phyloP scores from a whole-genome alignment of 1,284 basidiomycete species.

The Heterobasidion parviporum region DNA sequence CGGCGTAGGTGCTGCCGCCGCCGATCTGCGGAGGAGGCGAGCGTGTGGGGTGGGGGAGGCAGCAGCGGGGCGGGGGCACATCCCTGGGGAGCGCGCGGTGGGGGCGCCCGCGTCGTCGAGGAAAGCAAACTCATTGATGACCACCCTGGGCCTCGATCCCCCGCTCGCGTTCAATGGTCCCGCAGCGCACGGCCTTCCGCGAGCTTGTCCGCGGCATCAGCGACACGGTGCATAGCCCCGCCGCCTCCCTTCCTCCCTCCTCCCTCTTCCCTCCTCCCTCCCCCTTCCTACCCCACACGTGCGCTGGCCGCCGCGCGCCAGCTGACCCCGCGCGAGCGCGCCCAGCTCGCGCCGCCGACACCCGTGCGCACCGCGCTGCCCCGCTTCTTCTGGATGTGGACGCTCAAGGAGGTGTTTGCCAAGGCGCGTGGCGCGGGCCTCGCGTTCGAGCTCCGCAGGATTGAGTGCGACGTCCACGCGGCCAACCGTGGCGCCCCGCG shows the following conservation, averaged over 20 bases:
- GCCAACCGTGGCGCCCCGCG: too few relatives aligned
- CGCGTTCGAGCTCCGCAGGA: conserved; percentile 70
- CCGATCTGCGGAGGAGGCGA: conserved; percentile 55
- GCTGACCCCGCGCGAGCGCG: conserved; percentile 50
- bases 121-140: conserved; percentile 74
- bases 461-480: conserved; percentile 51
- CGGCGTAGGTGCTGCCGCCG: conserved; percentile 80
- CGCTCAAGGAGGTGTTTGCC: conserved; percentile 80
- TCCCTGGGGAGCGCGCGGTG: conserved; percentile 44
- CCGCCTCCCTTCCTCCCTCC: too few relatives aligned
- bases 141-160: conserved; percentile 31
- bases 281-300: background rate
- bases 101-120: conserved; percentile 46
- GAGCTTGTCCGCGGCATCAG: conserved; percentile 57
- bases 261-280: background rate
- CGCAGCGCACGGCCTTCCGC: conserved; percentile 42
- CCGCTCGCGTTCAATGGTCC: conserved; percentile 67
- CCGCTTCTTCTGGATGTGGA: conserved; percentile 75
- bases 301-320: conserved; percentile 16
- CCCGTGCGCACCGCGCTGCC: conserved; percentile 31
- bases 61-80: conserved; percentile 11
- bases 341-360: conserved; percentile 23
- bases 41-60: background rate
- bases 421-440: conserved; percentile 76
- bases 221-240: conserved; percentile 45